Evolutionary conservation across 2,329 filamentous ascomycete genomes (phyloP), one percentile per base, ranked within the genome.

Genomic region (Aspergillus aculeatus): DNA sequence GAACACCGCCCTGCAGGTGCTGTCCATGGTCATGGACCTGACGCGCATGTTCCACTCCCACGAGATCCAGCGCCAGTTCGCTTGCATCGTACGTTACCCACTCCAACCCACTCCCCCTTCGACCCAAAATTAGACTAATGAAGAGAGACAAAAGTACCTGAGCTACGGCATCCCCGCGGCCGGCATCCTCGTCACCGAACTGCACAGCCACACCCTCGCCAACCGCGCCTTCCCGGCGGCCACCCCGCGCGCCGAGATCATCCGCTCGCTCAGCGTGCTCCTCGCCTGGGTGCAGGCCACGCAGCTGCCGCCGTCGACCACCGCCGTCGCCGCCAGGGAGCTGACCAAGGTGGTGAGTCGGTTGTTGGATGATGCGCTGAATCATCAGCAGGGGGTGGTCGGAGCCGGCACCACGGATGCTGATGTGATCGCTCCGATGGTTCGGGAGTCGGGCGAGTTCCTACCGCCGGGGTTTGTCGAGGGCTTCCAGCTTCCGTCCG

Each of bases 231-330:
- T 67, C 7, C 56, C 66, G 44, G 64, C 59, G 7, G 58, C 64
- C 14, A 55, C 62, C 23, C 62, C 68, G 19, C 64, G 67, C 19
- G 64, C 67, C 5, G 61, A 65, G 50, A 62, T 70, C 5, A 69
- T 70, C 56, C 67, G 67, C 23, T 62, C 65, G 41, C 62, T 70
- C 9, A 66, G 61, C 51, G 59, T 47, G 56, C 24, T 70, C 21
- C 61, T 65, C 24, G 64, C 66, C 24, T 68, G 67, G 62, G 62
- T 69, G 31, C 59, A 67, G 54, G 60, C 48, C 21, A 26, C 57
- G 6, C 54, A 56, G 12, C 41, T 60, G 16, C 48, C 56, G 14
- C 58, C 35, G 2, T 58, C 35, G 29, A 31, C 48, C 6, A 64
- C 64, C 14, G 50, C 58, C 7, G 58, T 54, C 10, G 54, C 50